Conservation (phyloP, 495 filamentous ascomycete genomes). For the Talaromyces thailandensis region DNA sequence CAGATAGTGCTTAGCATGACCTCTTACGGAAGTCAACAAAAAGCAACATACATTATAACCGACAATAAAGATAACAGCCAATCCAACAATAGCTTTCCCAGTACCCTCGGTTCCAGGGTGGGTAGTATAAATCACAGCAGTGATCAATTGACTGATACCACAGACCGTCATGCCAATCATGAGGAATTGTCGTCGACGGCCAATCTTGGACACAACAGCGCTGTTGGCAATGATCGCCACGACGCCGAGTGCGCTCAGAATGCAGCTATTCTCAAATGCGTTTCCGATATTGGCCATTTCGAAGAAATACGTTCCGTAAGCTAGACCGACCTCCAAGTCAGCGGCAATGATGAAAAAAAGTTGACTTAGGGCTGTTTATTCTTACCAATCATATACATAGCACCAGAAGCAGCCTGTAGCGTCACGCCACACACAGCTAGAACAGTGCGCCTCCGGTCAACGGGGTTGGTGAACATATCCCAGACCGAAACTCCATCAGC, state of each 20-base stretch:
- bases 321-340: neutral
- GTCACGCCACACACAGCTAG: neutral
- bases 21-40: neutral
- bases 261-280: neutral
- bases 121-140: constrained; percentile 45
- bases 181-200: neutral
- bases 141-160: constrained; percentile 24
- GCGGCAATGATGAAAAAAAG: neutral
- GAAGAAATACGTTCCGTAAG: neutral
- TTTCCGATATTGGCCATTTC: neutral
- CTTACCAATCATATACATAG: neutral
- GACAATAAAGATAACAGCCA: neutral
- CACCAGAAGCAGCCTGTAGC: neutral
- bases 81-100: constrained; percentile 14
- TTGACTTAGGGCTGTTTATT: neutral
- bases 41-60: neutral
- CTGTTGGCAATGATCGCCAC: constrained; percentile 23
- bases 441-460: neutral
- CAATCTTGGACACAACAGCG: constrained; percentile 34
- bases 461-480: neutral
- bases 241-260: neutral
- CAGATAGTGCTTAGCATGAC: neutral
- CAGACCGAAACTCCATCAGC: neutral
- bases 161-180: constrained; percentile 29
- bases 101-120: constrained; percentile 19